Base-by-base conservation (phyloP, 2,329 filamentous ascomycete genomes). In the Calonectria pseudoturangicola region DNA sequence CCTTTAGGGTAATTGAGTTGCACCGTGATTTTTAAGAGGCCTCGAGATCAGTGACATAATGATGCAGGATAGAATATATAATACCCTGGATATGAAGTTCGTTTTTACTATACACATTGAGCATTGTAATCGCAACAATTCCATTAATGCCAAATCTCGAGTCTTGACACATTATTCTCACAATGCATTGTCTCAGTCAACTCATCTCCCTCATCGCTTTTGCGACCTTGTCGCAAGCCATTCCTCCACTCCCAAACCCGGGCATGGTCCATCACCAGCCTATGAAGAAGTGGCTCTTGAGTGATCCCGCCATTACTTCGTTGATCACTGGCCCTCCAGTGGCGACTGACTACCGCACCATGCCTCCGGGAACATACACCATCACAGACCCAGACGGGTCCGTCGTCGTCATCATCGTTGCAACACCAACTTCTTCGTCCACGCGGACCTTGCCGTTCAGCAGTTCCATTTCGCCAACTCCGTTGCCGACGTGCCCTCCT, bases 291-390 rank as follows among this genome's bases (percentile, higher is more conserved):
- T 51, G 47, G 13, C 9, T 54, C 1, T 28, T 50, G 1, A 21
- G 36, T 28, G 47, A 33, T 1, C 15, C 51, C 12, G 41, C 25
- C 15, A 27, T 45, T 6, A 51, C 68, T 4, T 27, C 66, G 0
- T 45, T 16, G 1, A 7, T 64, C 12, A 45, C 41, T 27, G 43
- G 36, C 33, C 3, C 45, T 15, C 64, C 71, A 1, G 48, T 67
- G n/a, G 60, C 70, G 2, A 79, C 56, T 12, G 72, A 81, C 70
- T 81, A 80, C 69, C 68, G 47, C 64, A 81, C 79, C 25, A 77
- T 80, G 74, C 73, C 79, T 1, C 72, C 73, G 1, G 79, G 79
- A 0, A 81, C 75, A 27, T 81, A 81, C 67, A 81, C 79, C 0
- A 65, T 77, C 63, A 75, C 73, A 1, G 67, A 72, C 18, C 60